Base-by-base conservation (phyloP, 345 rosid species). In the Eucalyptus caleyi region DNA sequence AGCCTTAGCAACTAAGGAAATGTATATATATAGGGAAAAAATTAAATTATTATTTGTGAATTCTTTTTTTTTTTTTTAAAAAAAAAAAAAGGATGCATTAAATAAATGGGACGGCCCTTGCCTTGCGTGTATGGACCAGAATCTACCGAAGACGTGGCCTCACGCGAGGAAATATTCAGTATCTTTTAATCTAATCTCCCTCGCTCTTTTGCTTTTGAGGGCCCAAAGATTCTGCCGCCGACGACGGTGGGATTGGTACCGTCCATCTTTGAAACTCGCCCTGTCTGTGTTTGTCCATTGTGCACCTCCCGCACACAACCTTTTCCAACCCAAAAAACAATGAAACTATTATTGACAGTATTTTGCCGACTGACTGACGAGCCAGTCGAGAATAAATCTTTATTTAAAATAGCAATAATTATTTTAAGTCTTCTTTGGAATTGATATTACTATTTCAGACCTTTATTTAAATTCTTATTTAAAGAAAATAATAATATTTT, bases 381-480 rank as follows among this genome's bases (percentile, higher is more conserved):
- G 7, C 53, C 53, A n/a, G 0, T 0, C 54, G 5, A 19, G 11
- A 53, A 53, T 53, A 53, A 0, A 3, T 53, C 59, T 1, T 53
- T 21, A 53, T 4, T 19, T 53, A 53, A 53, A 4, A 53, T 21
- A 53, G 59, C 24, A 21, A 53, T 53, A 2, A 19, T 53, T 53
- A 53, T 53, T 21, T 19, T 53, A 53, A 53, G 26, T 0, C 11
- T 53, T 53, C 5, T 21, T 53, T 53, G 1, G 24, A 53, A 53
- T 53, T 21, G 59, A 53, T 53, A 53, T 53, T 0, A 53, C 59
- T 1, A 51, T 1, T 53, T 53, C 24, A 21, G 5, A 53, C 26
- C 9, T 53, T 53, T 0, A 53, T 53, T 53, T 53, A 4, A 53
- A 53, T 53, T 0, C 0, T 53, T 8, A 21, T 21, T 19, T 53